A percentile compares a stretch with the other conserved stretches of the same genome.
These are phyloP conservation scores for Sugiyamaella smithiae DNA, from an alignment of 805 yeast genomes.

Conservation along the genomic window DNA sequence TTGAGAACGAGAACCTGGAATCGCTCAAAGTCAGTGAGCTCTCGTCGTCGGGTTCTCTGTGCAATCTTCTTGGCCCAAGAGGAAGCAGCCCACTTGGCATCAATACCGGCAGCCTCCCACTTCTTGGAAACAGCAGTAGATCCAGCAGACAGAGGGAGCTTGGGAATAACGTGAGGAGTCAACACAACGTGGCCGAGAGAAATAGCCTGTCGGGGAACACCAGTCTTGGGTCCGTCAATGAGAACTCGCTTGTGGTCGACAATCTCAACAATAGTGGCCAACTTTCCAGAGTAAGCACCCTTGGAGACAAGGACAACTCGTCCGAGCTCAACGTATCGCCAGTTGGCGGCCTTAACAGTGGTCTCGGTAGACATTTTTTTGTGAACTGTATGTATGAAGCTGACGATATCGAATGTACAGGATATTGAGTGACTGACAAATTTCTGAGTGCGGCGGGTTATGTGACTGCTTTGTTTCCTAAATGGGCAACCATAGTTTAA, in stretches of 20 bases:
- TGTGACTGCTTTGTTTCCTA: constrained; percentile 2
- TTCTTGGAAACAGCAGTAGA: constrained; percentile 82
- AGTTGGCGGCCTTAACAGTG: constrained; percentile 92
- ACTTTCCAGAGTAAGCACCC: constrained; percentile 69
- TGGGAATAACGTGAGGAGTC: constrained; percentile 84
- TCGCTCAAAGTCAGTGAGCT: constrained; percentile 96
- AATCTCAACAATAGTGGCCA: constrained; percentile 97
- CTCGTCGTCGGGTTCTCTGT: constrained; percentile 88
- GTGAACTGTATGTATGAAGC: constrained; percentile 2
- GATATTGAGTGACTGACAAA: constrained; percentile 1
- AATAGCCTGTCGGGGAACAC: constrained; percentile 89
- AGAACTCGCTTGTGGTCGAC: constrained; percentile 98
- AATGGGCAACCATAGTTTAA: not conserved
- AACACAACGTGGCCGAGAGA: constrained; percentile 83
- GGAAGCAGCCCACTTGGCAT: constrained; percentile 87
- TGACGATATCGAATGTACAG: not conserved
- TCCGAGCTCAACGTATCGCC: constrained; percentile 99
- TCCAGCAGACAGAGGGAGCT: constrained; percentile 93
- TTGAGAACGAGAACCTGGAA: constrained; percentile 97
- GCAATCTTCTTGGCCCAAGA: constrained; percentile 99
- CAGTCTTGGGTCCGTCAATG: constrained; percentile 91
- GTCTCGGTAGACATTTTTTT: constrained; percentile 61
- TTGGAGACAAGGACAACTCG: constrained; percentile 93
- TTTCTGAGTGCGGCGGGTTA: not conserved
- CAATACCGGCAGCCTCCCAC: constrained; percentile 88